Evolutionary conservation across 2,329 filamentous ascomycete species (phyloP), one percentile per base, ranked within the genome.

Genomic region (Claviceps africana): DNA sequence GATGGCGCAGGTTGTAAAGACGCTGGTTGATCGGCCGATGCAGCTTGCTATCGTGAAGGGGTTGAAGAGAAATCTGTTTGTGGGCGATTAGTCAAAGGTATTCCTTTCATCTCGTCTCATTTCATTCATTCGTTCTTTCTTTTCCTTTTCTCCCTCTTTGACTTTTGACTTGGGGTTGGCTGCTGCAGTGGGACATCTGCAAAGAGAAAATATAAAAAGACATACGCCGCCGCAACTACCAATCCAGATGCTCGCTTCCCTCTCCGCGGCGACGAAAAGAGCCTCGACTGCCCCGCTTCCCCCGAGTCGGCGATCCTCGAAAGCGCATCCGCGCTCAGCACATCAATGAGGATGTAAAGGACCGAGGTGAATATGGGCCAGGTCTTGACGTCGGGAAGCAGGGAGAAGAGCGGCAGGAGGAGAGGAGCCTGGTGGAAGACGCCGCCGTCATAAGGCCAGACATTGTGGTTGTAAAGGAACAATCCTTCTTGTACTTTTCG

Each of bases 371-470:
- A 81, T 59, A 90, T 74, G 25, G 88, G 84, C 62, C 81, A 81
- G 50, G 70, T 65, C 56, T 76, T 71, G 48, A 81, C 76, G 64
- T 83, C 79, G 10, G 93, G 91, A 45, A 98, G 78, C 45, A 96
- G 77, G 37, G 88, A 87, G 74, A 97, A 96, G 58, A 97, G 77
- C 46, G 91, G 88, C 54, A 98, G 81, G 42, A 98, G 79, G 53
- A 98, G 76, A 47, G 93, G 93, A 43, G 90, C 88, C 75, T 95
- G 77, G 69, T 82, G 77, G 66, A 78, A 83, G 64, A 83, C 88
- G 61, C 93, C 93, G 57, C 93, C 93, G 67, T 98, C 89, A 71
- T 97, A 98, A 1, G 93, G 93, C 55, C 89, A 96, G 53, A 97
- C 87, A 72, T 95, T 94, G 67, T 94, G 88, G 57, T 87, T 90